Evolutionary conservation across 1,139 yeast species (phyloP), one percentile per base, ranked within the genome.

Genomic region (Candida sanyaensis): DNA sequence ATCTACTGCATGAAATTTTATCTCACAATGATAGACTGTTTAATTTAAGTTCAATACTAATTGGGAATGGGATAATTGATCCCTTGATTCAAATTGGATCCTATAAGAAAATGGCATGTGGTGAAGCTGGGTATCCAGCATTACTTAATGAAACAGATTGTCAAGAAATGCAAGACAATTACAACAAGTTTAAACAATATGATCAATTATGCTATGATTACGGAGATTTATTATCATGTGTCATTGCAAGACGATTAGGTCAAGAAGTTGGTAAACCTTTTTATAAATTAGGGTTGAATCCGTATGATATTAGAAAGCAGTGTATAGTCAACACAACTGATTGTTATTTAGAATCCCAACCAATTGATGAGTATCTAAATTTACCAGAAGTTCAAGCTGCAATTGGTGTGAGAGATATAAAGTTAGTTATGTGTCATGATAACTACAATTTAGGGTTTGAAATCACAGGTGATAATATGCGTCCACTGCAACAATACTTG

Each of bases 1-100:
- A 26, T 83, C 89, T 65, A 93, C 93, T 13, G 70, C 79, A 10
- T 43, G 95, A 87, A 62, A 87, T 89, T 53, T 67, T 86, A 51
- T 73, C 70, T 53, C 83, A 83, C 62, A 81, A 81, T 17, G 88
- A 84, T 60, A 77, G 87, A 51, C 69, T 80, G 17, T 88, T 88
- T 64, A 81, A 87, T 54, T 76, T 88, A 58, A 65, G 81, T 10
- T 87, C 95, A 2, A 81, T 88, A 4, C 65, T 88, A 62, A 88
- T 88, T 57, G 96, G 96, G 34, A 88, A 88, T 66, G 96, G 96
- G 47, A 79, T 88, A 54, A 87, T 95, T 26, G 95, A 88, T 62
- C 77, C 93, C 1, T 74, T 84, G 53, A 71, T 81, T 48, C 96
- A 88, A 66, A 79, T 81, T 59, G 81, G 77, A 47, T 78, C 79